Percentiles rank a stretch among this genome's conserved stretches.
Evolutionary conservation across 2,329 filamentous ascomycete species (phyloP).

Genomic region (Zalaria obscura): DNA sequence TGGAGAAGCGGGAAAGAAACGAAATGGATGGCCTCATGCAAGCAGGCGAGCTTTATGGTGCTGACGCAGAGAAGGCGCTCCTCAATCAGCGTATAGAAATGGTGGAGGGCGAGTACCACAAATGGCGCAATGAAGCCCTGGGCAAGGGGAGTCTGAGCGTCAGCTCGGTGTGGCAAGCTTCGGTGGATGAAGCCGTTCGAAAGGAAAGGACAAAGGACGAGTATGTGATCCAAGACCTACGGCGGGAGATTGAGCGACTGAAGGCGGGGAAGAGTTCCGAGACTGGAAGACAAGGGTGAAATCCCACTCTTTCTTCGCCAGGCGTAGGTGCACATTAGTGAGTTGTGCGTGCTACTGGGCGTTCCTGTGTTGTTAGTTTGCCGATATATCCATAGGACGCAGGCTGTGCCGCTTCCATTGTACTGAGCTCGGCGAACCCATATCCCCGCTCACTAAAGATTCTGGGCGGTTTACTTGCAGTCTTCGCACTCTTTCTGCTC

Average conservation of each 20-base stretch:
- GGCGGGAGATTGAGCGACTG: slow-evolving; percentile 5
- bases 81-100: slow-evolving; percentile 9
- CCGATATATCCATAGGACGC: no score
- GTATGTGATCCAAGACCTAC: slow-evolving; percentile 6
- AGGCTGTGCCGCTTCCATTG: no score
- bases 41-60: background rate
- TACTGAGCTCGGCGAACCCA: no score
- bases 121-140: slow-evolving; percentile 10
- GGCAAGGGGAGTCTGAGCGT: slow-evolving; percentile 6
- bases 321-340: no score
- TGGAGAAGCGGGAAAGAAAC: background rate
- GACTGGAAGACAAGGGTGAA: no score
- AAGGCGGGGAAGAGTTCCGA: background rate
- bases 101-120: slow-evolving; percentile 7
- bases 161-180: slow-evolving; percentile 8
- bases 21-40: background rate
- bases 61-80: slow-evolving; percentile 6
- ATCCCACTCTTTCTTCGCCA: no score
- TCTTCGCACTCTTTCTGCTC: slow-evolving; percentile 3
- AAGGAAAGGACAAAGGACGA: slow-evolving; percentile 11
- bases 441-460: no score
- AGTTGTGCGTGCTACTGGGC: no score
- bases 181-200: slow-evolving; percentile 11
- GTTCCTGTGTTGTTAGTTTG: no score
- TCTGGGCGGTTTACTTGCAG: slow-evolving; percentile 1